These are phyloP conservation scores for Lactarius psammicola DNA, from an alignment of 768 basidiomycete species.

Conservation along the genomic window DNA sequence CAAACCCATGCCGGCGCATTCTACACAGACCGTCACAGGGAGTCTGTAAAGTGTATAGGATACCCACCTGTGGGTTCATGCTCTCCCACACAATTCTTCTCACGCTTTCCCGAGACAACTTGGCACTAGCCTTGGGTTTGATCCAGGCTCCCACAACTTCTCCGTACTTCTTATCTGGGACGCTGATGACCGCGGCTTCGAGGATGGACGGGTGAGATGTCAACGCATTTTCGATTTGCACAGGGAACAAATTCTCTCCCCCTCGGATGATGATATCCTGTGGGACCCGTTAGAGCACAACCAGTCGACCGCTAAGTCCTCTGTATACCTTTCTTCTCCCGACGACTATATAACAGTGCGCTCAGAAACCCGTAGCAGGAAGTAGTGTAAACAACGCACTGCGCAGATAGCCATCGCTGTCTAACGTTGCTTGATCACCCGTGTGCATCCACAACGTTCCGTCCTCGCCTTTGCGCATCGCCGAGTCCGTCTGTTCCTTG, in stretches of 20 bases:
- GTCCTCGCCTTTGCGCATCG: conserved; percentile 52
- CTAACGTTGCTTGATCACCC: conserved; percentile 78
- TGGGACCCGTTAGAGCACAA: neutral
- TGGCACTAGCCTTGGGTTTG: conserved; percentile 38
- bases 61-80: conserved; percentile 78
- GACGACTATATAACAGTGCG: conserved; percentile 51
- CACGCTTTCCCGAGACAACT: conserved; percentile 51
- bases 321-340: conserved; percentile 70
- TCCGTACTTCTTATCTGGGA: conserved; percentile 65
- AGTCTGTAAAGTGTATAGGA: neutral
- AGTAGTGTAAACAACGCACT: conserved; percentile 44
- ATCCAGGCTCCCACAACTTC: conserved; percentile 85
- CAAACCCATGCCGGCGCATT: conserved; percentile 82
- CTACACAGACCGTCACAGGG: conserved; percentile 38
- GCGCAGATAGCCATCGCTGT: conserved; percentile 73
- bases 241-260: conserved; percentile 84
- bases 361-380: neutral
- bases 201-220: conserved; percentile 53
- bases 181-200: conserved; percentile 72
- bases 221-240: conserved; percentile 79
- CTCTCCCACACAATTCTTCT: conserved; percentile 49
- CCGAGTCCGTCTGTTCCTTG: conserved; percentile 59
- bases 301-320: neutral
- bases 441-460: conserved; percentile 79
- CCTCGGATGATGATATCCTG: conserved; percentile 85